Base-by-base conservation (phyloP, 1,139 yeast genomes). In the Nakaseomyces bracarensis region DNA sequence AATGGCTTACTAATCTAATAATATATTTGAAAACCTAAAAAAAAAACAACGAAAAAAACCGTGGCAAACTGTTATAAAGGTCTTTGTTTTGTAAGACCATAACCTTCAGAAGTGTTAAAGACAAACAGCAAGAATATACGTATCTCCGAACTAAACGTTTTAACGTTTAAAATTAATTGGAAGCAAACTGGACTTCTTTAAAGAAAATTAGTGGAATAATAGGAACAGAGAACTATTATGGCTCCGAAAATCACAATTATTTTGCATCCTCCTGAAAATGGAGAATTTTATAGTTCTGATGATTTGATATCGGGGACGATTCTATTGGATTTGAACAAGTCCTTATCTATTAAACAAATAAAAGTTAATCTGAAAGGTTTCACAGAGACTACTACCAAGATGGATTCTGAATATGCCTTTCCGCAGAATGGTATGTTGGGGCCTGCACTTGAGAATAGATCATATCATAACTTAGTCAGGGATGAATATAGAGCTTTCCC, bases 201-300 rank as follows among this genome's bases (percentile, higher is more conserved):
- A n/a, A n/a, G n/a, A n/a, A n/a, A n/a, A n/a, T n/a, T n/a, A n/a
- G n/a, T n/a, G n/a, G n/a, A n/a, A n/a, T n/a, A n/a, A n/a, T n/a
- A n/a, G n/a, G n/a, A n/a, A n/a, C n/a, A n/a, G n/a, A n/a, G n/a
- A n/a, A n/a, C n/a, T n/a, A 34, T 18, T 21, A 58, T 58, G 61
- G 49, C 54, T 13, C 53, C 59, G 8, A 49, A 45, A 16, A 42
- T 56, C 3, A 43, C 48, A 22, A 25, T 58, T 28, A 33, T 26
- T 3, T 38, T 57, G n/a, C 43, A 48, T 28, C 57, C 57, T 11
- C 62, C 63, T 4, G 33, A 40, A 10, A 59, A 59, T 46, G 52
- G 52, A 31, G 50, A 49, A 27, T 57, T 39, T 39, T 57, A 55
- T 43, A 53, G 54, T 25, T 49, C 55, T 10, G 43, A 54, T 41